A percentile compares a stretch with the other conserved stretches of the same genome.
phyloP scores from a whole-genome alignment of 1,139 yeast genomes.

The Nakaseomyces nivariensis region DNA sequence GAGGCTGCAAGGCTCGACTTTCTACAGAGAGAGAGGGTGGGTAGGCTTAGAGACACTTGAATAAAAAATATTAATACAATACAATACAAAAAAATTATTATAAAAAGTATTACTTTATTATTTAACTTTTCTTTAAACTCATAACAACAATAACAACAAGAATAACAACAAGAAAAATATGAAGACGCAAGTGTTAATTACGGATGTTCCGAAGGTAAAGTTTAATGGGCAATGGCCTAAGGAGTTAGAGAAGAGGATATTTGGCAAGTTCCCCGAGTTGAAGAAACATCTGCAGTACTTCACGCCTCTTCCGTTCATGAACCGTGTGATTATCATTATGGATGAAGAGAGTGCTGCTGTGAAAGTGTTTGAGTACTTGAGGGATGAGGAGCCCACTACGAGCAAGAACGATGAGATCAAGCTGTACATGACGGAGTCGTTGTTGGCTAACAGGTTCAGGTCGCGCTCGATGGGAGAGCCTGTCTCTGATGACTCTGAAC shows the following conservation, averaged over 20 bases:
- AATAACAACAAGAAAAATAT: neutral
- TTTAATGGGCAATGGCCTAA: conserved; percentile 24
- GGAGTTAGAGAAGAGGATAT: conserved; percentile 16
- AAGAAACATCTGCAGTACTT: conserved; percentile 18
- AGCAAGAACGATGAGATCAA: conserved; percentile 10
- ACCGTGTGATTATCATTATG: conserved; percentile 25
- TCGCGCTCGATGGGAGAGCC: conserved; percentile 15
- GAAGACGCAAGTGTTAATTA: conserved; percentile 24
- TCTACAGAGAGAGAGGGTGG: no score
- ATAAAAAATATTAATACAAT: no score
- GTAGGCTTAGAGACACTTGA: no score
- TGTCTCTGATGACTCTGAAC: neutral
- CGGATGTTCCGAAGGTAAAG: conserved; percentile 22
- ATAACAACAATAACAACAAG: neutral
- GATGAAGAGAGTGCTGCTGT: conserved; percentile 19
- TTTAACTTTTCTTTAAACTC: neutral
- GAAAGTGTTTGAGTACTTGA: conserved; percentile 15
- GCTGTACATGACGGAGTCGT: conserved; percentile 24
- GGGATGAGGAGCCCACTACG: conserved; percentile 6
- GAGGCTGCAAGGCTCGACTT: no score
- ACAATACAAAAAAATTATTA: no score
- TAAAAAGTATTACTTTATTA: no score
- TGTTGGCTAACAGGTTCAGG: conserved; percentile 14
- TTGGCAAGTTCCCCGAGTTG: conserved; percentile 18
- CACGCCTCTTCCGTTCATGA: conserved; percentile 26